Conservation (phyloP, 2,329 filamentous ascomycete species). For the Rhynchosporium agropyri region DNA sequence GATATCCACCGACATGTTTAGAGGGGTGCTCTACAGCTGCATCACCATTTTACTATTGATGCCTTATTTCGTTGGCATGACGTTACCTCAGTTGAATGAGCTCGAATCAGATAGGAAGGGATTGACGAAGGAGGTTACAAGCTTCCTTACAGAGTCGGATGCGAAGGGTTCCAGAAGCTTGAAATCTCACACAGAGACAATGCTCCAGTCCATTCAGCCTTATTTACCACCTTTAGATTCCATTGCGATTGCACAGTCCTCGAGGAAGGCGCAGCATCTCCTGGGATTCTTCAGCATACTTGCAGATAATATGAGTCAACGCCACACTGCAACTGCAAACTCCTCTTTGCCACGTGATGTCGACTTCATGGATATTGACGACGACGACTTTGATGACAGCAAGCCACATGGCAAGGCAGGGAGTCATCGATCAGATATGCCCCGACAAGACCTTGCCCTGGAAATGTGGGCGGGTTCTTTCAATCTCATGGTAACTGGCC, state of each 20-base stretch:
- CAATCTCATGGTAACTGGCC: slow-evolving; percentile 30
- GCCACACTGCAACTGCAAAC: slow-evolving; percentile 8
- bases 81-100: slow-evolving; percentile 26
- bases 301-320: slow-evolving; percentile 31
- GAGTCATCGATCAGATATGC: slow-evolving; percentile 45
- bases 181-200: slow-evolving; percentile 30
- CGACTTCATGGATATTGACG: slow-evolving; percentile 63
- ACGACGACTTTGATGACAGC: slow-evolving; percentile 59
- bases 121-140: slow-evolving; percentile 32
- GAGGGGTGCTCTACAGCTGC: slow-evolving; percentile 37
- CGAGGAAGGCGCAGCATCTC: slow-evolving; percentile 31
- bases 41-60: slow-evolving; percentile 36
- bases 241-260: slow-evolving; percentile 27
- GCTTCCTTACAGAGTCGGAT: slow-evolving; percentile 28
- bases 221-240: slow-evolving; percentile 37
- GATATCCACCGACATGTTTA: slow-evolving; percentile 38
- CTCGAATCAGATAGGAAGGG: slow-evolving; percentile 29
- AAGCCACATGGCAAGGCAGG: slow-evolving; percentile 50
- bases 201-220: slow-evolving; percentile 39
- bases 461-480: slow-evolving; percentile 37
- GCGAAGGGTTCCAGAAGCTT: slow-evolving; percentile 26
- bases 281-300: slow-evolving; percentile 35
- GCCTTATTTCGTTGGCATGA: slow-evolving; percentile 31
- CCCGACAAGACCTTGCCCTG: slow-evolving; percentile 43
- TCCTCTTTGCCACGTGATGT: slow-evolving; percentile 38